Evolutionary conservation across 306 rosid species (phyloP).

Genomic region (Psophocarpus tetragonolobus): DNA sequence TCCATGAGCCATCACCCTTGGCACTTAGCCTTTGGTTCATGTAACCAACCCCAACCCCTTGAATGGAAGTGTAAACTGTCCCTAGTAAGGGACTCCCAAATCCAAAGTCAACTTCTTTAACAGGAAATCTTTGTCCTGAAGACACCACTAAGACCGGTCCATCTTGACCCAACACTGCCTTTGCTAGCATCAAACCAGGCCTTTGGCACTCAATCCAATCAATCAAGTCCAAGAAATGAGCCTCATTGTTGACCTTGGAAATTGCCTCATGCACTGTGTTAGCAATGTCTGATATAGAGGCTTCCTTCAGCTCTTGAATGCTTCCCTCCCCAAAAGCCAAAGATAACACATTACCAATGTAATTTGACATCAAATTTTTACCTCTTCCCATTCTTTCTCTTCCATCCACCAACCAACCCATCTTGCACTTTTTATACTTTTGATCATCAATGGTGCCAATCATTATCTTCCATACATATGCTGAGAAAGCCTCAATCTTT

Average conservation of each 20-base stretch:
- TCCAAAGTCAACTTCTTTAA: constrained; percentile 74
- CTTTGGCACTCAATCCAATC: constrained; percentile 84
- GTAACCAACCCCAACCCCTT: constrained; percentile 73
- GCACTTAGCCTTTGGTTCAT: constrained; percentile 88
- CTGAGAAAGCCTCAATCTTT: constrained; percentile 84
- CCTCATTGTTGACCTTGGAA: constrained; percentile 61
- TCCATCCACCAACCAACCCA: constrained; percentile 94
- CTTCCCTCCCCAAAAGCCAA: constrained; percentile 69
- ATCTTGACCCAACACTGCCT: constrained; percentile 58
- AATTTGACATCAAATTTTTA: constrained; percentile 57
- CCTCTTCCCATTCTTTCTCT: constrained; percentile 44
- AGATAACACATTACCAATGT: constrained; percentile 78
- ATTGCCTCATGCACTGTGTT: constrained; percentile 61
- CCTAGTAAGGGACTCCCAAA: constrained; percentile 80
- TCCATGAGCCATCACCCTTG: constrained; percentile 79
- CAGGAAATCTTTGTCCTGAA: constrained; percentile 73
- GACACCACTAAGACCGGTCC: constrained; percentile 68
- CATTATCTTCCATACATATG: constrained; percentile 78
- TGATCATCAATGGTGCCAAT: constrained; percentile 47
- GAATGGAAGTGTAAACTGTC: constrained; percentile 64
- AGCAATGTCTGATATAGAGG: constrained; percentile 52
- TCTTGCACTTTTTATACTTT: constrained; percentile 53
- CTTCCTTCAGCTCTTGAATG: constrained; percentile 49
- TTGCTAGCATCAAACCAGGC: constrained; percentile 80
- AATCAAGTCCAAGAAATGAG: constrained; percentile 75